Percentiles rank a stretch among this genome's conserved stretches.
These are phyloP conservation scores for Sarocladium strictum DNA, from an alignment of 2,329 filamentous ascomycete species.

Conservation along the genomic window DNA sequence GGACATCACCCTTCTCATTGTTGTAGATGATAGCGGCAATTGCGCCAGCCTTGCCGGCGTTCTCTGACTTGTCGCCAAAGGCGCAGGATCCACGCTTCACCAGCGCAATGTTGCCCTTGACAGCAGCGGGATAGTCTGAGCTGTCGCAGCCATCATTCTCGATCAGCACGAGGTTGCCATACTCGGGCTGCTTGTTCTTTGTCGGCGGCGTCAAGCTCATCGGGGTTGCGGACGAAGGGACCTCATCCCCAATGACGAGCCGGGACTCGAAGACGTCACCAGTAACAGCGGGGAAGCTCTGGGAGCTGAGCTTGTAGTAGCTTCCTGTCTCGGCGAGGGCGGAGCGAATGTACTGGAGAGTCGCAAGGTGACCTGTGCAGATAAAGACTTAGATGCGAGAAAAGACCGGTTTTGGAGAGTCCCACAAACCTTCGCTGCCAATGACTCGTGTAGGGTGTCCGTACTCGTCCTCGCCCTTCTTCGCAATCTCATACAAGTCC, in stretches of 20 bases:
- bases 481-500: constrained; percentile 56
- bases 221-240: constrained; percentile 43
- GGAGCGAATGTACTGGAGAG: constrained; percentile 55
- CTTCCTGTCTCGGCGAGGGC: constrained; percentile 47
- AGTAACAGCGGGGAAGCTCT: constrained; percentile 57
- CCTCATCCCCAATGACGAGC: constrained; percentile 47
- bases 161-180: constrained; percentile 54
- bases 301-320: constrained; percentile 59
- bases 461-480: constrained; percentile 53
- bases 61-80: constrained; percentile 65
- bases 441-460: constrained; percentile 67
- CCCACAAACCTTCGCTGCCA: constrained; percentile 56
- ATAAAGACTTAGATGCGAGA: background rate
- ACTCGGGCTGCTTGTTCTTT: constrained; percentile 50
- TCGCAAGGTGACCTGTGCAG: constrained; percentile 52
- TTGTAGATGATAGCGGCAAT: constrained; percentile 70
- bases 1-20: constrained; percentile 55
- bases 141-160: constrained; percentile 56
- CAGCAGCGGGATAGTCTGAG: constrained; percentile 54
- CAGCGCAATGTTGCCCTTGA: constrained; percentile 62
- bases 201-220: constrained; percentile 66
- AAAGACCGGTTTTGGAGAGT: constrained; percentile 8
- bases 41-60: constrained; percentile 64
- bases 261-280: constrained; percentile 54
- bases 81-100: constrained; percentile 64